Evolutionary conservation across 805 yeast species (phyloP).

Genomic region (Zygosaccharomyces bailii): DNA sequence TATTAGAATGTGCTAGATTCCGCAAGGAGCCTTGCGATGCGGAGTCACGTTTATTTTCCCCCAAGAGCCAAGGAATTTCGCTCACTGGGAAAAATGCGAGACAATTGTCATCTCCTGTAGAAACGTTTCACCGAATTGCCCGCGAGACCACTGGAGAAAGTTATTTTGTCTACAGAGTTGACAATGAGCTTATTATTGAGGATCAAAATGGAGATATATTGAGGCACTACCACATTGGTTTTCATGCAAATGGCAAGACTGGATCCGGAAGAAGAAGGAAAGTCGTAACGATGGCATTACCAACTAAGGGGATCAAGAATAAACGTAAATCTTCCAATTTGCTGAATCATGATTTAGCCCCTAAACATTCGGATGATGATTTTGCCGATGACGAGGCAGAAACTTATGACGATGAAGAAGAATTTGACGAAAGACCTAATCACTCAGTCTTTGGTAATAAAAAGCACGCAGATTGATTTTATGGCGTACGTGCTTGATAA

Average conservation of each 20-base stretch:
- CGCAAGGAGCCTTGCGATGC: conserved; percentile 27
- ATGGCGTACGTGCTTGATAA: neutral
- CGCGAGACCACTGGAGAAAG: conserved; percentile 20
- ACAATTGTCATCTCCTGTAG: conserved; percentile 23
- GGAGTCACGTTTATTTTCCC: conserved; percentile 17
- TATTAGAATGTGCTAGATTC: conserved; percentile 53
- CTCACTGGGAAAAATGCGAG: conserved; percentile 26
- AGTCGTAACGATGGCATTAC: conserved; percentile 45
- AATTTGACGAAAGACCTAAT: conserved; percentile 20
- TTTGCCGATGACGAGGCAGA: conserved; percentile 26
- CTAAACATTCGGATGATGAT: conserved; percentile 18
- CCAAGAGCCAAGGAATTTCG: conserved; percentile 14
- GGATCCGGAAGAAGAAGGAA: conserved; percentile 4
- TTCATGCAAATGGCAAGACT: conserved; percentile 37
- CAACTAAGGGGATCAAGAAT: conserved; percentile 51
- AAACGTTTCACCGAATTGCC: conserved; percentile 20
- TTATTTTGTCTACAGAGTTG: conserved; percentile 72
- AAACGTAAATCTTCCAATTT: conserved; percentile 1
- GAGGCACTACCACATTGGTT: conserved; percentile 72
- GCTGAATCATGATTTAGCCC: too few species aligned
- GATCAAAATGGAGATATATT: conserved; percentile 89
- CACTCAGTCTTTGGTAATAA: neutral
- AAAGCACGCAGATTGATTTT: neutral
- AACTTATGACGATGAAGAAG: conserved; percentile 17
- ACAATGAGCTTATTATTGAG: conserved; percentile 75